Evolutionary conservation across 78 protist genomes (phyloP), one percentile per base, ranked within the genome.

Genomic region (Dictyostelium capitatum): DNA sequence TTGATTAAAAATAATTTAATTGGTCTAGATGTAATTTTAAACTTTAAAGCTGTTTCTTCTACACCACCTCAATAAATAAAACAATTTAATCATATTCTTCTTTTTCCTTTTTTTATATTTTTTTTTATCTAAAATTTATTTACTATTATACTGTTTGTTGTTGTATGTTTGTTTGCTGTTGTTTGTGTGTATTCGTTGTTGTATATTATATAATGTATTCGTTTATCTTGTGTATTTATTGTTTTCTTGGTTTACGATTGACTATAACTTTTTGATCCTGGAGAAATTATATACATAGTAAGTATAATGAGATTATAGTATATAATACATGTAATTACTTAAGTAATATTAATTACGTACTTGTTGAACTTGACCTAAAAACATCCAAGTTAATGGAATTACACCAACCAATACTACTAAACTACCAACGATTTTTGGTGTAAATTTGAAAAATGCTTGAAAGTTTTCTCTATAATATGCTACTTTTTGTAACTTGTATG

Each of bases 401-500:
- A 17, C 83, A 50, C 57, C 91, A 73, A 77, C 82, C 2, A 74
- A 54, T 15, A 84, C 1, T 23, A 57, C 3, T 8, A 84, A 17
- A 56, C 73, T 28, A 23, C 28, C 51, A 28, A 74, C 75, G 19
- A 10, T 78, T 54, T 69, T 84, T 84, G 81, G 81, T 3, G 81
- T 84, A 41, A 56, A 84, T 37, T 84, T 84, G 64, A 72, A 84
- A 43, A 46, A 84, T 20, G 48, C 91, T 74, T 84, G 91, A 17
- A 46, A 25, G n/a, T 84, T 84, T 72, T 84, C 91, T 84, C 91
- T 84, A 28, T 59, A 84, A 47, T 84, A 84, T n/a, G 81, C 82
- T 10, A 74, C 53, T 51, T 84, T 84, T 84, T 84, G 91, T 23
- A 84, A 32, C 3, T 57, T 74, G 23, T 84, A 74, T 72, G 91